phyloP scores from a whole-genome alignment of 345 rosid species.

The Boechera stricta region DNA sequence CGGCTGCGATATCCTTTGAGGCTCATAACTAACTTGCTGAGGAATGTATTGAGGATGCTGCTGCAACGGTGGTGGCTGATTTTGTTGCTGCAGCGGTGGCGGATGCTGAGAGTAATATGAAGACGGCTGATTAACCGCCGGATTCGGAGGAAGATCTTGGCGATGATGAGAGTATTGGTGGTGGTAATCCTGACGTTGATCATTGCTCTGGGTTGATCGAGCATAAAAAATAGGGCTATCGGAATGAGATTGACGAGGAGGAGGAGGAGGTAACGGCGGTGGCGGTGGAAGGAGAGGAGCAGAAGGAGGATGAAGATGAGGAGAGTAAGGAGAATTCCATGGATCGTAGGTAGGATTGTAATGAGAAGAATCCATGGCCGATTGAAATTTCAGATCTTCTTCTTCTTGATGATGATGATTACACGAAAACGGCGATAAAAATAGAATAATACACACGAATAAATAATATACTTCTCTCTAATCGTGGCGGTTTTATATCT shows the following conservation, averaged over 20 bases:
- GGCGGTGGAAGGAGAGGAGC: conserved; percentile 38
- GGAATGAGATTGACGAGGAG: conserved; percentile 36
- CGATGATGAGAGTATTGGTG: conserved; percentile 43
- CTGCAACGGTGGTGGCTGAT: conserved; percentile 39
- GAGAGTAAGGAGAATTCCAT: conserved; percentile 54
- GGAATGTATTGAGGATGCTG: conserved; percentile 44
- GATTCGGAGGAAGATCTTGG: conserved; percentile 38
- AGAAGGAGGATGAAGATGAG: conserved; percentile 46
- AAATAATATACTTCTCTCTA: neutral
- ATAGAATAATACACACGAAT: neutral
- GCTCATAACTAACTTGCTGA: conserved; percentile 47
- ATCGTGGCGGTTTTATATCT: conserved; percentile 20
- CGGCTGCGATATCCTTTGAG: conserved; percentile 41
- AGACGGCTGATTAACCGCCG: conserved; percentile 32
- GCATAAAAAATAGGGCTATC: conserved; percentile 42
- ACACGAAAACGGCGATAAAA: conserved; percentile 28
- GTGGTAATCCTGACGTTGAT: conserved; percentile 24
- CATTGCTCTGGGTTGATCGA: conserved; percentile 27
- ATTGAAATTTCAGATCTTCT: conserved; percentile 16
- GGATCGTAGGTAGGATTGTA: conserved; percentile 46
- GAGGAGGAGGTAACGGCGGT: conserved; percentile 36
- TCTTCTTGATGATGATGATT: neutral
- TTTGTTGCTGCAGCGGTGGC: conserved; percentile 34
- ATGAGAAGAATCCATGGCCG: conserved; percentile 59
- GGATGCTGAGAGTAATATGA: conserved; percentile 40